Percentiles rank a stretch among this genome's conserved stretches.
Evolutionary conservation across 1,284 basidiomycete species (phyloP).

Genomic region (Boletus hoseneyae): DNA sequence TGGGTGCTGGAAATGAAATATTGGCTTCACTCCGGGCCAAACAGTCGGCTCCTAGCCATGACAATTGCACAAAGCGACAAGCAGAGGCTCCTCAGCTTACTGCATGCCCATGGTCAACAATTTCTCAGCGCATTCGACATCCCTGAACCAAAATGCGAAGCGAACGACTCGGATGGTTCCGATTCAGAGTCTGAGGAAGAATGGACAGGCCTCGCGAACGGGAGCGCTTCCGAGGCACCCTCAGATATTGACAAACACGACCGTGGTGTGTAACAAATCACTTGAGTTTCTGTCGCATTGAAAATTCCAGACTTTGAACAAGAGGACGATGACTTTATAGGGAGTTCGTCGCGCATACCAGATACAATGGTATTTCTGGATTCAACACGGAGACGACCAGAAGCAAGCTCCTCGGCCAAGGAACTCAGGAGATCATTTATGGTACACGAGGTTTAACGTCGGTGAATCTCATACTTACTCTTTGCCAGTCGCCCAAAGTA

Average conservation of each 20-base stretch:
- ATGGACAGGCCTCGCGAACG: slow-evolving; percentile 31
- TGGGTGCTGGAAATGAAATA: not conserved
- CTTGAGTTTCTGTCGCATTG: not conserved
- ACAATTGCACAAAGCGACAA: slow-evolving; percentile 24
- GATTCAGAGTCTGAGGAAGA: slow-evolving; percentile 30
- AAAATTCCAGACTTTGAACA: slow-evolving; percentile 35
- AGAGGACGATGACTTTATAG: slow-evolving; percentile 40
- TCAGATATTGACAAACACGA: slow-evolving; percentile 24
- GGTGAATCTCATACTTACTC: not conserved
- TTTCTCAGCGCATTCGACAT: slow-evolving; percentile 57
- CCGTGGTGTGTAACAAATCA: slow-evolving; percentile 12
- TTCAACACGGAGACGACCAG: slow-evolving; percentile 21
- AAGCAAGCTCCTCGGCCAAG: slow-evolving; percentile 34
- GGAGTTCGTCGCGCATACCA: slow-evolving; percentile 30
- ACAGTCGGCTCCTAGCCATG: slow-evolving; percentile 3
- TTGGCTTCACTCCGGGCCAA: not conserved
- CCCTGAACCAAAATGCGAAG: slow-evolving; percentile 29
- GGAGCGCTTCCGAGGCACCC: slow-evolving; percentile 1
- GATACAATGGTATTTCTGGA: slow-evolving; percentile 61
- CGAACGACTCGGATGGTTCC: slow-evolving; percentile 16
- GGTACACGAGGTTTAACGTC: slow-evolving; percentile 39
- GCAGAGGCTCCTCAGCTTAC: slow-evolving; percentile 45
- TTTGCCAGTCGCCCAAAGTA: slow-evolving; percentile 68
- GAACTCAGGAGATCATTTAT: slow-evolving; percentile 64
- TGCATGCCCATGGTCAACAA: slow-evolving; percentile 63